Evolutionary conservation across 1,284 basidiomycete species (phyloP).

Genomic region (Rhodotorula sp.): DNA sequence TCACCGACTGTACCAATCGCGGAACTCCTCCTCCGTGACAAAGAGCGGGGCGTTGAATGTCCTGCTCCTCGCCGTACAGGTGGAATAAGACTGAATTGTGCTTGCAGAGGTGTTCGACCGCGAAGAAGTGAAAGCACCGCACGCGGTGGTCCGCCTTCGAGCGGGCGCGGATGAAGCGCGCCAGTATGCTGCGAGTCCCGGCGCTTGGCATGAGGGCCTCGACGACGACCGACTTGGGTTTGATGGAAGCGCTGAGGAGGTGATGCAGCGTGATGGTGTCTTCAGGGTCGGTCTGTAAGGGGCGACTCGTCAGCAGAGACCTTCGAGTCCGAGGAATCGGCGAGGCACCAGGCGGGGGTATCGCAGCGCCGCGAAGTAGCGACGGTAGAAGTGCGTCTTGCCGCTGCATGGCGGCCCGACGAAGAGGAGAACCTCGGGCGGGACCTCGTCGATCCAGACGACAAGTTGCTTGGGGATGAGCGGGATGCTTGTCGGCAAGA

Average conservation of each 20-base stretch:
- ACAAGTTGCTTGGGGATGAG: slow-evolving; percentile 55
- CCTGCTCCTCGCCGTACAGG: neutral
- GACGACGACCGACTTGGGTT: slow-evolving; percentile 69
- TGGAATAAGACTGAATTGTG: slow-evolving; percentile 51
- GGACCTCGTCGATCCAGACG: slow-evolving; percentile 24
- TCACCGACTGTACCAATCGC: neutral
- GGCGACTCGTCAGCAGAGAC: no score
- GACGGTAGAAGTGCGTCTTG: slow-evolving; percentile 74
- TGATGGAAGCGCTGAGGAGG: slow-evolving; percentile 68
- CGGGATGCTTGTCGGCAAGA: slow-evolving; percentile 61
- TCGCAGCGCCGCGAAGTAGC: slow-evolving; percentile 61
- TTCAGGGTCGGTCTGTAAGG: neutral
- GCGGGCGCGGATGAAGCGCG: slow-evolving; percentile 61
- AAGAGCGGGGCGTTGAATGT: neutral
- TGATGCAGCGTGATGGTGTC: slow-evolving; percentile 51
- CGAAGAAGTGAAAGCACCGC: slow-evolving; percentile 63
- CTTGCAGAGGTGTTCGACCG: slow-evolving; percentile 70
- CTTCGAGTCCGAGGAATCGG: neutral
- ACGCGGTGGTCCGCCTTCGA: neutral
- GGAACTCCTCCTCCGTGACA: slow-evolving; percentile 9
- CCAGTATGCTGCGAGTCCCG: slow-evolving; percentile 64
- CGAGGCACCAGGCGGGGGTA: slow-evolving; percentile 63
- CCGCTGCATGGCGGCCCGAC: slow-evolving; percentile 82
- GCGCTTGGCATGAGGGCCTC: slow-evolving; percentile 81
- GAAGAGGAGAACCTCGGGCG: slow-evolving; percentile 67